A percentile compares a stretch with the other conserved stretches of the same genome.
These are phyloP conservation scores for Erysimum cheiranthoides DNA, from an alignment of 345 rosid species.

Conservation along the genomic window DNA sequence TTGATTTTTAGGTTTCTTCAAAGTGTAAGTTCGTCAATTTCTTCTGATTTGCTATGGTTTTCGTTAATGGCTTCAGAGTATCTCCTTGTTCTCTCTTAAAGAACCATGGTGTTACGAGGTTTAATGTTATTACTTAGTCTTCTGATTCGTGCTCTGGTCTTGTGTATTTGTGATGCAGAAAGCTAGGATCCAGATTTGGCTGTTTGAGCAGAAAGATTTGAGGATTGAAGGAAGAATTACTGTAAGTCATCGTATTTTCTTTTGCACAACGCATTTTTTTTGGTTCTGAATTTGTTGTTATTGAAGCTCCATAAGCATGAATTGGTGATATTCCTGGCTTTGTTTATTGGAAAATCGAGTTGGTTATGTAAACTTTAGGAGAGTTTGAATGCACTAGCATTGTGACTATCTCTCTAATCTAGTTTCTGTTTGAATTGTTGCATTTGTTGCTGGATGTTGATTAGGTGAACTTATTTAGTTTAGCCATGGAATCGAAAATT, in stretches of 20 bases:
- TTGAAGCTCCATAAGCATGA: neutral
- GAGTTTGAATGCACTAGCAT: neutral
- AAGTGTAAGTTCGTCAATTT: conserved; percentile 61
- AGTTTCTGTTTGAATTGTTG: neutral
- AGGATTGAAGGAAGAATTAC: conserved; percentile 80
- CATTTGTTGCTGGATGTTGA: neutral
- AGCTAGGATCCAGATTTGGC: conserved; percentile 98
- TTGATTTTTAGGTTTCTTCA: conserved; percentile 95
- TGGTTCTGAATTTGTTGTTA: neutral
- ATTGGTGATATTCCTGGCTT: neutral
- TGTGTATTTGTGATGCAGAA: conserved; percentile 53
- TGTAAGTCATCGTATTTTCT: conserved; percentile 29
- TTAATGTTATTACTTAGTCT: neutral
- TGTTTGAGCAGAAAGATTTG: conserved; percentile 93
- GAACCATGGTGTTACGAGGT: neutral
- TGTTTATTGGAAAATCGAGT: neutral
- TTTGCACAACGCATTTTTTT: neutral
- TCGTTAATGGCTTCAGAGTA: neutral
- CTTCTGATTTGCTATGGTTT: conserved; percentile 16
- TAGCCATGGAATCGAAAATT: neutral
- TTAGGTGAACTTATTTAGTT: neutral
- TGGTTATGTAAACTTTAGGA: neutral
- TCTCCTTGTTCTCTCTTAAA: neutral
- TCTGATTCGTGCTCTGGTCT: conserved; percentile 10
- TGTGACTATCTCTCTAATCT: neutral